phyloP scores from a whole-genome alignment of 2,329 filamentous ascomycete genomes.

The Fusarium anthophilum region DNA sequence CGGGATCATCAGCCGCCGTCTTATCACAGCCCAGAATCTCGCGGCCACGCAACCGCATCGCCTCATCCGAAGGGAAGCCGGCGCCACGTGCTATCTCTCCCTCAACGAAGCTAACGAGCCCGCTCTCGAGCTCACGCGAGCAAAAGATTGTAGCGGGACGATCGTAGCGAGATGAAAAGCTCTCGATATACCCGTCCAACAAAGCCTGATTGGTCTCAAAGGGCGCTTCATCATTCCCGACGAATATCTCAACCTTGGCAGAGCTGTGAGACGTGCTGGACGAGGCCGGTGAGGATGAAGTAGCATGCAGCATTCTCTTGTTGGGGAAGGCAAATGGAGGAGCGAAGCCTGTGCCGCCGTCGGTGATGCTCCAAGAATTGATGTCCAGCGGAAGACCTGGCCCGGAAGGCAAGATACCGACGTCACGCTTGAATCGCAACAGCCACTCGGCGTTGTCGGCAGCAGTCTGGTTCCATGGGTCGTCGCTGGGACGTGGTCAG shows the following conservation, averaged over 20 bases:
- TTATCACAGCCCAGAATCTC: background rate
- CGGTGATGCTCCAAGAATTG: background rate
- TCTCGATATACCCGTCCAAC: background rate
- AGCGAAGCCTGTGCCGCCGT: background rate
- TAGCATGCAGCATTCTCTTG: background rate
- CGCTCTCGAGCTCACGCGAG: background rate
- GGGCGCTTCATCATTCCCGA: rapidly evolving
- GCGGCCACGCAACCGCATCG: background rate
- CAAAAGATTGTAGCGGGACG: background rate
- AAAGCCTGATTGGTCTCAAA: background rate
- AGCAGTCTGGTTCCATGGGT: background rate
- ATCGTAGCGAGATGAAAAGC: background rate
- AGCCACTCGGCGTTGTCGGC: background rate
- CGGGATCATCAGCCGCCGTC: background rate
- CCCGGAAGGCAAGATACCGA: background rate
- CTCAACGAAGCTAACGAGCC: rapidly evolving
- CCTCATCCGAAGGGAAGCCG: background rate
- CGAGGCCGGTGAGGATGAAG: background rate
- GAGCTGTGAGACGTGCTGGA: background rate
- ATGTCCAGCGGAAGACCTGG: background rate
- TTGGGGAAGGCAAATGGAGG: background rate
- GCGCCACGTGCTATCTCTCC: rapidly evolving
- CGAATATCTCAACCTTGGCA: background rate
- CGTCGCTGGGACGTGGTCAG: background rate
- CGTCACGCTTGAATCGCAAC: background rate